Evolutionary conservation across 805 yeast genomes (phyloP), one percentile per base, ranked within the genome.

Genomic region (Candida maltosa): DNA sequence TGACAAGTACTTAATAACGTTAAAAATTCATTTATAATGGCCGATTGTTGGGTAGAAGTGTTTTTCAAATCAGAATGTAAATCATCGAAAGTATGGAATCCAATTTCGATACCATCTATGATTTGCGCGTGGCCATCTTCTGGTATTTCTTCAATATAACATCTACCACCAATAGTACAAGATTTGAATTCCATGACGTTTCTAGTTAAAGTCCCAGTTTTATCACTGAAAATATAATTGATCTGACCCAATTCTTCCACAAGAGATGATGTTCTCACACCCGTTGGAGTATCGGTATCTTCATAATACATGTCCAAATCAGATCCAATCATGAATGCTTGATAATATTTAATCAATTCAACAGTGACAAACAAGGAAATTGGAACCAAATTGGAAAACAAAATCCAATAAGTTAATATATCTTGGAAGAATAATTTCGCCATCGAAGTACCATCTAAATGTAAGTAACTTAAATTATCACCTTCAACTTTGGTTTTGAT

Each of bases 211-310:
- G 99, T 93, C 20, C 99, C 99, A 0, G 99, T 93, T 56, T 93
- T 93, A 60, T 93, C 99, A 58, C 96, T 86, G 63, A 93, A 93
- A 16, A 93, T 85, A 54, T 88, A 89, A 55, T 91, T 94, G 51
- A 93, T 89, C 58, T 93, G 99, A 18, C 99, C 99, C 45, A 93
- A 69, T 50, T 93, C 98, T 60, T 93, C 99, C 5, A 93, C 98
- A 48, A 93, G 71, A 10, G 96, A 84, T 2, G 97, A 91, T 0
- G 98, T 91, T 45, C 98, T 73, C 14, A 93, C 96, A 4, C 89
- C 88, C 0, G 97, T 83, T 2, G 98, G 97, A 0, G 96, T 88
- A 52, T 93, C 97, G 0, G 88, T 75, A 32, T 75, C 83, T 44
- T 78, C 88, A 49, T 86, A 77, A 55, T 93, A 94, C 80, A 93